Percentiles rank a stretch among this genome's conserved stretches.
Conservation (phyloP, 2,329 filamentous ascomycete genomes). For the Talaromyces sp. region DNA sequence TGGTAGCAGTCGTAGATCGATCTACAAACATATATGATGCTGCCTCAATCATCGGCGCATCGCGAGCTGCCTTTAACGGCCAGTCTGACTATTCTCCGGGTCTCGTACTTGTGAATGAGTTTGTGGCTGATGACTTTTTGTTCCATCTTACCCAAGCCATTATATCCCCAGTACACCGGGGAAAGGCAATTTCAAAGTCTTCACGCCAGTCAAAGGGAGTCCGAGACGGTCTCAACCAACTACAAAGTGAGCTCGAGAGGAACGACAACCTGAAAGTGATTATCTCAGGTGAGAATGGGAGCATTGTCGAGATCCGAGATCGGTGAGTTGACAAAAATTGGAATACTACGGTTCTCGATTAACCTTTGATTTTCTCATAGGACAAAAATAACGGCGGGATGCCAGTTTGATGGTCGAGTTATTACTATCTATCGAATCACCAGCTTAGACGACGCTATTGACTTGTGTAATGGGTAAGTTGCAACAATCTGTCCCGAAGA, state of each 20-base stretch:
- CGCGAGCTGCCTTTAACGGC: conserved; percentile 54
- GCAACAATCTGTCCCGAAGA: not conserved
- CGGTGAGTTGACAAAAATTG: not conserved
- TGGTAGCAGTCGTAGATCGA: conserved; percentile 58
- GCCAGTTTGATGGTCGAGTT: not conserved
- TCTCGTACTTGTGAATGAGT: conserved; percentile 61
- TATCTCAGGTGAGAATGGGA: conserved; percentile 1
- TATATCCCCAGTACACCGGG: not conserved
- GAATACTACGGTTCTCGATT: not conserved
- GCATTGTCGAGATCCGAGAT: not conserved
- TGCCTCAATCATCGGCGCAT: conserved; percentile 49
- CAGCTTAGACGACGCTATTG: conserved; percentile 53
- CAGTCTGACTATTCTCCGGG: conserved; percentile 59
- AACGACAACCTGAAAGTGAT: not conserved
- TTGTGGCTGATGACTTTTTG: conserved; percentile 52
- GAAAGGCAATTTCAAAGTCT: conserved; percentile 15
- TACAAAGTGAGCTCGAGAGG: not conserved
- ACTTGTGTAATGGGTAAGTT: conserved; percentile 36
- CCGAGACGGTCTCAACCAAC: too few species aligned
- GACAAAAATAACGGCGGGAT: conserved; percentile 24
- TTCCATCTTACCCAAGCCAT: conserved; percentile 41
- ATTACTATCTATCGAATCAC: conserved; percentile 45
- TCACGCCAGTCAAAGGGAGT: not conserved
- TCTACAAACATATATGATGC: conserved; percentile 52
- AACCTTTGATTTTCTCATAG: conserved; percentile 21